phyloP scores from a whole-genome alignment of 345 rosid species.

The Firmiana major region DNA sequence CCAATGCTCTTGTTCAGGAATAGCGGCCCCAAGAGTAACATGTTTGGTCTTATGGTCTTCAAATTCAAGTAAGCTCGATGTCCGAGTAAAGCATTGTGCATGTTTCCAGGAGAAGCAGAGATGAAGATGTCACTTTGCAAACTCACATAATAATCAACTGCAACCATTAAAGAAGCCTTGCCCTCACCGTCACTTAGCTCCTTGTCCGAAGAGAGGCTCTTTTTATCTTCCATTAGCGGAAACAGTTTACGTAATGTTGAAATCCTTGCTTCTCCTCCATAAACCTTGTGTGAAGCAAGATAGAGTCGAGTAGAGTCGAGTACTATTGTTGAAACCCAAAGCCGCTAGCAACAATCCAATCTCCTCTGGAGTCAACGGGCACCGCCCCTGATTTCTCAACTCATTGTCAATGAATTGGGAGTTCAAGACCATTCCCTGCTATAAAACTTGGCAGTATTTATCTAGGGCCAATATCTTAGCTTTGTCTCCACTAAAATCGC shows the following conservation, averaged over 20 bases:
- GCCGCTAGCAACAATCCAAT: conserved; percentile 84
- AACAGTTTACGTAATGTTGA: conserved; percentile 63
- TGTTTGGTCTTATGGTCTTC: conserved; percentile 91
- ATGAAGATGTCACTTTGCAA: conserved; percentile 90
- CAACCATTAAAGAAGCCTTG: conserved; percentile 82
- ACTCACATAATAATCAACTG: conserved; percentile 90
- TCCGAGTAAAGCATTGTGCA: conserved; percentile 92
- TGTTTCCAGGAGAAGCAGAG: conserved; percentile 96
- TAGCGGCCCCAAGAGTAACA: conserved; percentile 70
- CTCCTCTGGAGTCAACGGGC: conserved; percentile 98
- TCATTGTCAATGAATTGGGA: conserved; percentile 77
- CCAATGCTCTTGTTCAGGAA: conserved; percentile 76
- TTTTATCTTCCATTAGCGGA: conserved; percentile 85
- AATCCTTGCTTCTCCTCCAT: conserved; percentile 91
- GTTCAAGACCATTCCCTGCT: conserved; percentile 95
- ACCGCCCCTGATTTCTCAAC: conserved; percentile 87
- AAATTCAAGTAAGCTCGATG: conserved; percentile 73
- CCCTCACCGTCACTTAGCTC: conserved; percentile 62
- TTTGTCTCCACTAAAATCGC: conserved; percentile 97
- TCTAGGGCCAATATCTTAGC: conserved; percentile 85
- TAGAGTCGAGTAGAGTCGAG: conserved; percentile 89
- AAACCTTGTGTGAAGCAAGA: conserved; percentile 96
- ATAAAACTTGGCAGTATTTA: conserved; percentile 77
- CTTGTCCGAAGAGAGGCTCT: conserved; percentile 67
- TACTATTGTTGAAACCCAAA: conserved; percentile 75